Conservation (phyloP, 495 filamentous ascomycete genomes). For the Penicillium pulvis region DNA sequence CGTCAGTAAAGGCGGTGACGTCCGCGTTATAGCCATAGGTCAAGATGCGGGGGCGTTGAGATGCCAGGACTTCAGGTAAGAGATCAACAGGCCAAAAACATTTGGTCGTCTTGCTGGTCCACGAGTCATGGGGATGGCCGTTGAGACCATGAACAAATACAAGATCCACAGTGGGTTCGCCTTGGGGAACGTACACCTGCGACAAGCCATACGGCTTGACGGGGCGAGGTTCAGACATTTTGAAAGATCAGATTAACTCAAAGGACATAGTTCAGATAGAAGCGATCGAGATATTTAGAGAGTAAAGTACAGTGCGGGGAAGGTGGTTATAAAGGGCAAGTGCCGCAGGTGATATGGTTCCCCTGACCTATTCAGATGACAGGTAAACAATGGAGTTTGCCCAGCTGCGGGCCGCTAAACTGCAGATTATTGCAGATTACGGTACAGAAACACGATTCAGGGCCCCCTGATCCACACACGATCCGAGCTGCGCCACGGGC, state of each 20-base stretch:
- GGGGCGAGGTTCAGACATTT: conserved; percentile 30
- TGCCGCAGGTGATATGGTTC: conserved; percentile 22
- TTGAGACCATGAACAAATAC: conserved; percentile 85
- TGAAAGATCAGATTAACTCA: conserved; percentile 10
- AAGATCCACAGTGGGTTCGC: conserved; percentile 49
- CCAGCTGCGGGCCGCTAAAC: too few species aligned
- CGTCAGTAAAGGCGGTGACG: conserved; percentile 64
- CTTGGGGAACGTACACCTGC: conserved; percentile 61
- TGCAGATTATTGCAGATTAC: background rate
- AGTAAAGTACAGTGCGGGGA: background rate
- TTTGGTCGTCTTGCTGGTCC: conserved; percentile 65
- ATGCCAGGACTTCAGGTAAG: conserved; percentile 63
- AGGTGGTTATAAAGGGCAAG: conserved; percentile 6
- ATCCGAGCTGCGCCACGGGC: background rate
- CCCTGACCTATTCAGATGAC: conserved; percentile 27
- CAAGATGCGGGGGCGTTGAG: conserved; percentile 67
- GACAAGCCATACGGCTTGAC: conserved; percentile 71
- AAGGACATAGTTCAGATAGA: conserved; percentile 8
- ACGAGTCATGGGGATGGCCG: conserved; percentile 73
- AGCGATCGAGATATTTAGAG: background rate
- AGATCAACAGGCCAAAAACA: conserved; percentile 79
- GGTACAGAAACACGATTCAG: background rate
- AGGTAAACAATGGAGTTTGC: background rate
- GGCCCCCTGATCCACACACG: background rate
- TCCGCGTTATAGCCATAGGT: conserved; percentile 87